Evolutionary conservation across 2,329 filamentous ascomycete species (phyloP), one percentile per base, ranked within the genome.

Genomic region (Neurospora sp.): DNA sequence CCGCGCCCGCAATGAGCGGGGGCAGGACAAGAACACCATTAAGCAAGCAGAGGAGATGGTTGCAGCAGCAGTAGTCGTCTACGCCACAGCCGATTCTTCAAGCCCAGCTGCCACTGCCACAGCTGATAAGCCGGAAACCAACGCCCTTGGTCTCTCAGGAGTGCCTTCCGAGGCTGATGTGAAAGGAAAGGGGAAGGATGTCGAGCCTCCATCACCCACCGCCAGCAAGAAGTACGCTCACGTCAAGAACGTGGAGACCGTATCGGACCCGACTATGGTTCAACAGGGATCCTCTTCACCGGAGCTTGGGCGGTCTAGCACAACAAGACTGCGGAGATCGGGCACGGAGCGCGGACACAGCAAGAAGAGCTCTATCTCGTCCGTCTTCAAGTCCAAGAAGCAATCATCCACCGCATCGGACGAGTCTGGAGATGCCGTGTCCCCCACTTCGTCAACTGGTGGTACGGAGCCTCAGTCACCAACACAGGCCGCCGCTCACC

Each of bases 21-120:
- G 82, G 68, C 82, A 82, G 72, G 80, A 82, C 69, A 83, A 80
- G 70, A 78, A 82, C 70, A 80, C 80, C n/a, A 77, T 84, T 40
- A 81, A 80, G 43, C 78, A 82, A 17, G 83, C 82, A 17, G 85
- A 87, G 75, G 86, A 87, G 70, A 81, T 83, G 40, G 78, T 87
- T 39, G 85, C 85, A 40, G 83, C 85, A 40, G 85, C 83, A 15
- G 85, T 86, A 33, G 81, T 86, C 33, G 82, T 87, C 23, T 85
- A 85, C 71, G 85, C 86, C 46, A 81, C 84, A 8, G 83, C 81
- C 40, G 83, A 84, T 71, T 81, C 80, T 62, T 75, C 86, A 70
- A 83, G 81, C 70, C 82, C 82, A 66, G 79, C 78, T 36, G 76
- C 75, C 38, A 81, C 80, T 74, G 81, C 75, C 67, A 74, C 67